Conservation (phyloP, 768 basidiomycete species). For the Boletales sp. region DNA sequence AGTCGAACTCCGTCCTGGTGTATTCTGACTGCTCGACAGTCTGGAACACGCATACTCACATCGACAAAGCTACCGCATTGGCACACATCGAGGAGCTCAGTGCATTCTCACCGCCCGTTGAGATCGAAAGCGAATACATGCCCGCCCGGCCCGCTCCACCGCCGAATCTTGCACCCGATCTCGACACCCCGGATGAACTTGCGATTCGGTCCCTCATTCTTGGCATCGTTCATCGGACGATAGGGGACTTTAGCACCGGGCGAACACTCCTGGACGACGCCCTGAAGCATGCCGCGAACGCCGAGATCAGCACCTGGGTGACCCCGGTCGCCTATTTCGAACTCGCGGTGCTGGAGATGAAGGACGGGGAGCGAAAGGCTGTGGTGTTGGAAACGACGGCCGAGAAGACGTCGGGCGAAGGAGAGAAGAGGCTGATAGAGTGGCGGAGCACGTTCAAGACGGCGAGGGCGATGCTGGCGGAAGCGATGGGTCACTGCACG, state of each 20-base stretch:
- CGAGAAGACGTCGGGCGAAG: conserved; percentile 2
- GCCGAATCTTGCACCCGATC: conserved; percentile 29
- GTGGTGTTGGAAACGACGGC: conserved; percentile 29
- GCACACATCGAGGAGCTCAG: conserved; percentile 57
- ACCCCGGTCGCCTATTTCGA: conserved; percentile 66
- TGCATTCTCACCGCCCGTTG: conserved; percentile 44
- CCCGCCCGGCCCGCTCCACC: neutral
- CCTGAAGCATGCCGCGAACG: conserved; percentile 33
- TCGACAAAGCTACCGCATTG: conserved; percentile 48
- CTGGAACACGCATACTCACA: conserved; percentile 76
- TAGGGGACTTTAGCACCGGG: conserved; percentile 41
- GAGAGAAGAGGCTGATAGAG: conserved; percentile 9
- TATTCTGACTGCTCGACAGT: conserved; percentile 38
- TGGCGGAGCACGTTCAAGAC: conserved; percentile 50
- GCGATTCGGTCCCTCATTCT: conserved; percentile 67
- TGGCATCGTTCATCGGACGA: conserved; percentile 61
- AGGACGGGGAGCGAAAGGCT: conserved; percentile 46
- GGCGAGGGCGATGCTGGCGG: conserved; percentile 50
- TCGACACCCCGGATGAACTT: conserved; percentile 70
- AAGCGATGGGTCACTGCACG: conserved; percentile 44
- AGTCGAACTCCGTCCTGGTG: neutral
- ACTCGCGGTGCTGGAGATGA: conserved; percentile 65
- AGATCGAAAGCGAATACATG: conserved; percentile 31
- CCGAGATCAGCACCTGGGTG: conserved; percentile 65
- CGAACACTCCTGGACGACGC: conserved; percentile 54